A percentile compares a stretch with the other conserved stretches of the same genome.
phyloP scores from a whole-genome alignment of 345 rosid genomes.

The Lepidium sativum region DNA sequence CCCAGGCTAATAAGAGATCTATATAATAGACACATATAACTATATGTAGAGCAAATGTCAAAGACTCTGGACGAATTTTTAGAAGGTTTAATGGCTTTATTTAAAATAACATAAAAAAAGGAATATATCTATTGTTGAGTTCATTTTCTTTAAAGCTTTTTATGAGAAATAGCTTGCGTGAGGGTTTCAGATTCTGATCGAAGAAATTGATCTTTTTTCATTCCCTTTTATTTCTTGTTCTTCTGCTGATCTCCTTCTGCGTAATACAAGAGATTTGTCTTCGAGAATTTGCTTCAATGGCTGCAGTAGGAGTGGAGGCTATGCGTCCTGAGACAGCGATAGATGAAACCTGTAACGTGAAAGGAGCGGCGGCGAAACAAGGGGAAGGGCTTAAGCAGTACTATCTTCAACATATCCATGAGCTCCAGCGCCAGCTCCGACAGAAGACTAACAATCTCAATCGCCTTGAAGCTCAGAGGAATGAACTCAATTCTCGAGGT shows the following conservation, averaged over 20 bases:
- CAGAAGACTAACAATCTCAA: slow-evolving; percentile 78
- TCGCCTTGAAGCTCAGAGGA: slow-evolving; percentile 96
- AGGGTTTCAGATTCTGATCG: slow-evolving; percentile 22
- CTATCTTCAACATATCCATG: slow-evolving; percentile 85
- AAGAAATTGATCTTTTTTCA: not conserved
- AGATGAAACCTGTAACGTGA: slow-evolving; percentile 41
- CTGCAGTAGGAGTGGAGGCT: slow-evolving; percentile 32
- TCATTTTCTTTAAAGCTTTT: not conserved
- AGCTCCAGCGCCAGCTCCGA: slow-evolving; percentile 69
- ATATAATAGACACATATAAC: no score
- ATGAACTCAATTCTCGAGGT: slow-evolving; percentile 95
- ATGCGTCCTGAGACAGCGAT: slow-evolving; percentile 23
- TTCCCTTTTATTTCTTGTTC: no score
- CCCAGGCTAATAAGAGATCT: no score
- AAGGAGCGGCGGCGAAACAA: slow-evolving; percentile 42
- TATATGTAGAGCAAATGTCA: no score
- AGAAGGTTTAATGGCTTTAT: not conserved
- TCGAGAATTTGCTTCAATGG: slow-evolving; percentile 26
- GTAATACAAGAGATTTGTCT: not conserved
- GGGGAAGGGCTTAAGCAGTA: slow-evolving; percentile 90
- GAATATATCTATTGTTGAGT: not conserved
- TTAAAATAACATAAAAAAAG: not conserved
- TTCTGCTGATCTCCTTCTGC: not conserved
- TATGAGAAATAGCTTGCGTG: slow-evolving; percentile 1
- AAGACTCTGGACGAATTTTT: not conserved